Percentiles rank a stretch among this genome's conserved stretches.
phyloP scores from a whole-genome alignment of 371 early-diverging fungal genomes.

The Entomophthora muscae region DNA sequence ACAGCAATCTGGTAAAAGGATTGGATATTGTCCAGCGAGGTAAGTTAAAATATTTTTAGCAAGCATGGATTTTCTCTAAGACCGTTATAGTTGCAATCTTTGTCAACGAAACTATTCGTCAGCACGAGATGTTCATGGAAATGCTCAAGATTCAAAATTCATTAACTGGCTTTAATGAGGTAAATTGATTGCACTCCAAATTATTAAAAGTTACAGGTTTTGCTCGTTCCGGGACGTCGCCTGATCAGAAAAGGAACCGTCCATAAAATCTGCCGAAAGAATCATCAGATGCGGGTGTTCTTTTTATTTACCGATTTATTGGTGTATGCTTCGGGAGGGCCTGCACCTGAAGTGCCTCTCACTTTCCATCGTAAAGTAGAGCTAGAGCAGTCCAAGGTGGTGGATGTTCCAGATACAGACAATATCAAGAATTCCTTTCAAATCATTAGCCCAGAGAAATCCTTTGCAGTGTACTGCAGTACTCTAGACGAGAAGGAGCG shows the following conservation, averaged over 20 bases:
- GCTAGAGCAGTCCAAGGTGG: constrained; percentile 37
- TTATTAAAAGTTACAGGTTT: too few species aligned
- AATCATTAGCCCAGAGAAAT: constrained; percentile 48
- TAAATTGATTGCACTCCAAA: too few species aligned
- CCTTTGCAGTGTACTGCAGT: constrained; percentile 22
- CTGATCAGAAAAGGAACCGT: constrained; percentile 37
- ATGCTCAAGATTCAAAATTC: constrained; percentile 45
- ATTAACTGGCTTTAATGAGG: constrained; percentile 29
- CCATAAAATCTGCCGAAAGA: constrained; percentile 45
- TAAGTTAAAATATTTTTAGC: too few species aligned
- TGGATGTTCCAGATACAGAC: constrained; percentile 26
- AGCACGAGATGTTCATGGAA: constrained; percentile 46
- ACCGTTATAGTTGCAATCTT: constrained; percentile 35
- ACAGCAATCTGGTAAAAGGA: constrained; percentile 28
- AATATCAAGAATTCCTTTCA: constrained; percentile 31
- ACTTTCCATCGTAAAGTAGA: constrained; percentile 39
- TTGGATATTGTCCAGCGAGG: constrained; percentile 26
- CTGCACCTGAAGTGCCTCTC: constrained; percentile 11
- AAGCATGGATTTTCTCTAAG: too few species aligned
- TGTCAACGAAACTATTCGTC: constrained; percentile 54
- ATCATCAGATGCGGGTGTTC: constrained; percentile 37
- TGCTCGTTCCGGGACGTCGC: constrained; percentile 43
- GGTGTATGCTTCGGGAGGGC: constrained; percentile 32
- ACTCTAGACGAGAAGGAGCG: constrained; percentile 24
- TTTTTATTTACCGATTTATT: constrained; percentile 55